Evolutionary conservation across 176 grass and related monocot genomes (phyloP), one percentile per base, ranked within the genome.

Genomic region (Secale cereale): DNA sequence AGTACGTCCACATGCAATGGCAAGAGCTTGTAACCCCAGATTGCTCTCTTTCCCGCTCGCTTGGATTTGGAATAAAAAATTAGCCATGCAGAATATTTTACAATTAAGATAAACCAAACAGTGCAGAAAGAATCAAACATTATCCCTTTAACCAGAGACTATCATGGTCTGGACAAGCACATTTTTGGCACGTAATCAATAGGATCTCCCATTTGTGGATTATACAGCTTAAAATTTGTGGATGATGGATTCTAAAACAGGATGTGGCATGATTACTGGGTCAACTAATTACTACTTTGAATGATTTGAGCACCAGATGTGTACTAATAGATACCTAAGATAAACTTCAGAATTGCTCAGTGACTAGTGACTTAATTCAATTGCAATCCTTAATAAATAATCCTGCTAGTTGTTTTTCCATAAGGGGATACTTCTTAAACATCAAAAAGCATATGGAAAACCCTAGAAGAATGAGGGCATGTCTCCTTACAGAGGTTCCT

Each of bases 41-140:
- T 78, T 98, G 97, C 84, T 98, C 89, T 70, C 97, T 95, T 91
- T 98, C 97, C 70, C 89, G 91, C 75, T 98, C 97, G 75, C 97
- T 98, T 89, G 70, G 59, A 97, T 78, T 88, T 79, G 65, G 84
- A 85, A 79, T 77, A 9, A 87, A 28, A 87, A 84, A 60, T 91
- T 39, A 89, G 85, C 14, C 52, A 80, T 65, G 19, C 35, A 85
- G 63, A 67, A 85, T 65, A 85, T 78, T 77, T 70, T 52, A 31
- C 27, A 43, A 57, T 23, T 41, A 77, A 70, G 6, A 68, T 68
- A 81, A 69, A 85, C 76, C 9, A 63, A 80, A 48, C 1, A 61
- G 25, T 76, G 23, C 29, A 70, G 10, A 30, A 80, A 8, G 26
- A 79, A 43, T 43, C 27, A 59, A 33, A 83, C n/a, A 56, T 14